These are phyloP conservation scores for Kazachstania africana DNA, from an alignment of 805 yeast species.

Conservation along the genomic window DNA sequence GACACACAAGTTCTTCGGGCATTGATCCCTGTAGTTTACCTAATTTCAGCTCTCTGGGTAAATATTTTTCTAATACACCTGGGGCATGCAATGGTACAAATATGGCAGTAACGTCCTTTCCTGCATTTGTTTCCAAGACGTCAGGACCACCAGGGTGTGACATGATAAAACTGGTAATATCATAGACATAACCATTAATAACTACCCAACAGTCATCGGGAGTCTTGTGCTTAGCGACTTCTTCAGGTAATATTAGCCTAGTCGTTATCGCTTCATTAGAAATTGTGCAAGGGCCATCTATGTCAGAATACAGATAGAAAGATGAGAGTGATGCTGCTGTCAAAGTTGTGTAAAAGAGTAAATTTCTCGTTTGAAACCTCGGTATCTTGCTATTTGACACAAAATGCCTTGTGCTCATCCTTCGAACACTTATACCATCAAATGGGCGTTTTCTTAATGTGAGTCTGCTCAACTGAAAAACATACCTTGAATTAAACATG, in stretches of 20 bases:
- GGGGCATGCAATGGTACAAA: constrained; percentile 87
- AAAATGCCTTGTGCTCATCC: no score
- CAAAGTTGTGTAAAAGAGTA: no score
- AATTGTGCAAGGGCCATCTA: no score
- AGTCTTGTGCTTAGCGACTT: constrained; percentile 59
- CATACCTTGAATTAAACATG: no score
- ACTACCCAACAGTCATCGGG: constrained; percentile 76
- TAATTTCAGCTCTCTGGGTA: constrained; percentile 47
- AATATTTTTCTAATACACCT: constrained; percentile 61
- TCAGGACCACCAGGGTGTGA: constrained; percentile 76
- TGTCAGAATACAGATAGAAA: no score
- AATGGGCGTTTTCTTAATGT: no score
- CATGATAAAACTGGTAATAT: constrained; percentile 58
- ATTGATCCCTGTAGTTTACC: constrained; percentile 38
- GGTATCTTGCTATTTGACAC: no score
- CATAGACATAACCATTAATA: constrained; percentile 67
- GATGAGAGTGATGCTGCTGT: no score
- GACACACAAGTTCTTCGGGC: constrained; percentile 20
- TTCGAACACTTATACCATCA: no score
- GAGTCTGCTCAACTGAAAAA: no score
- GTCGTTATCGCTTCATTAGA: constrained; percentile 1
- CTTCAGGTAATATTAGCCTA: constrained; percentile 33
- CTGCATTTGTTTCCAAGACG: constrained; percentile 71
- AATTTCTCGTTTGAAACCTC: no score
- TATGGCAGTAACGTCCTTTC: constrained; percentile 69